Conservation (phyloP, 257 asterid genomes). For the Solanum pinnatisectum region DNA sequence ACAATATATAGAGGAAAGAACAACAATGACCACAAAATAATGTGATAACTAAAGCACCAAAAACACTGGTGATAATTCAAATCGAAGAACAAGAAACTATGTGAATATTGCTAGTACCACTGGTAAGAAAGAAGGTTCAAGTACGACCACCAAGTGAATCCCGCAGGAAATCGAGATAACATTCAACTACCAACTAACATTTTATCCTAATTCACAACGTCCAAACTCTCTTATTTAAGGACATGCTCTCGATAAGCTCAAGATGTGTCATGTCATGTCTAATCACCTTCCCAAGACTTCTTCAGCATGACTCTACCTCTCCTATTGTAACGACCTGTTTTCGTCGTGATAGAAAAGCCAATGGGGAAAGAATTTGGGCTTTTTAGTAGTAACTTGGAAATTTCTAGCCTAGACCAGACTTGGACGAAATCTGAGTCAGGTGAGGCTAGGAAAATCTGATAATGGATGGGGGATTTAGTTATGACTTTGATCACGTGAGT, state of each 20-base stretch:
- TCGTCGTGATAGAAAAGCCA: too few relatives aligned
- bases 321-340: too few relatives aligned
- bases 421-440: too few relatives aligned
- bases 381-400: too few relatives aligned
- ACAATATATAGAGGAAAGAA: background rate
- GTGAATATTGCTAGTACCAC: background rate
- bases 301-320: background rate
- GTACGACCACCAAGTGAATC: background rate
- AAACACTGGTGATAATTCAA: background rate
- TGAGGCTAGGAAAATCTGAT: too few relatives aligned
- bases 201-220: background rate
- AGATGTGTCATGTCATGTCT: background rate
- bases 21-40: background rate
- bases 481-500: too few relatives aligned
- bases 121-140: background rate
- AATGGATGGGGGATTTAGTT: too few relatives aligned
- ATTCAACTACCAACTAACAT: background rate
- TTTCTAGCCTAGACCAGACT: too few relatives aligned
- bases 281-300: background rate
- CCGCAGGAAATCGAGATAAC: background rate
- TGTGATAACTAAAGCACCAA: background rate
- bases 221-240: background rate
- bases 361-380: too few relatives aligned
- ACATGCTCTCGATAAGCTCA: background rate
- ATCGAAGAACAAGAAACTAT: background rate